phyloP scores from a whole-genome alignment of 2,329 filamentous ascomycete species.

The Colletotrichum camelliae region DNA sequence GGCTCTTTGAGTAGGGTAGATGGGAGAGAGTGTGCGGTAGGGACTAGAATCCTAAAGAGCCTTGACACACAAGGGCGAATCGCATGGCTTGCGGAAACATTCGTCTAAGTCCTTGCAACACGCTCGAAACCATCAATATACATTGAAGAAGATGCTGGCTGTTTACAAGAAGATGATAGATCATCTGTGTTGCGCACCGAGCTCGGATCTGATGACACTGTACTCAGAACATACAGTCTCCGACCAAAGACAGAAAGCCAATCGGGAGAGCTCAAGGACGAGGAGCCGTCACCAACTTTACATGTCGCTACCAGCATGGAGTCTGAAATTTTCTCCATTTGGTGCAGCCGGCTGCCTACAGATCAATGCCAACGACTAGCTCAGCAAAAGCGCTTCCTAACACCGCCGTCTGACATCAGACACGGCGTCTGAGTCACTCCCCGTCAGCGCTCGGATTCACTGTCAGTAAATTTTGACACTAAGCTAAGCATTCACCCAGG shows the following conservation, averaged over 20 bases:
- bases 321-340: background rate
- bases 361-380: background rate
- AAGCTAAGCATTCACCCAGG: background rate
- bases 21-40: background rate
- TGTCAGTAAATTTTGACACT: background rate
- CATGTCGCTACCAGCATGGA: background rate
- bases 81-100: background rate
- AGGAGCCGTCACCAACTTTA: background rate
- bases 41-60: background rate
- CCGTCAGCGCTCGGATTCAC: background rate
- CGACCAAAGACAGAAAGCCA: no score
- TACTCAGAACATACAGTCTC: background rate
- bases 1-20: conserved; percentile 16
- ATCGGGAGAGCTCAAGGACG: background rate
- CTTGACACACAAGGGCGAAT: background rate
- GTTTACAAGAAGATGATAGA: background rate
- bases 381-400: background rate
- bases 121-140: background rate
- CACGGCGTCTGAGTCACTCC: background rate
- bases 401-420: background rate
- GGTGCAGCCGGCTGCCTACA: background rate
- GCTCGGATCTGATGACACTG: background rate
- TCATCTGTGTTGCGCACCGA: background rate
- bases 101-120: background rate
- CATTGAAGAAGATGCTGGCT: background rate